These are phyloP conservation scores for Tricholoma terreum DNA, from an alignment of 768 basidiomycete genomes.

Conservation along the genomic window DNA sequence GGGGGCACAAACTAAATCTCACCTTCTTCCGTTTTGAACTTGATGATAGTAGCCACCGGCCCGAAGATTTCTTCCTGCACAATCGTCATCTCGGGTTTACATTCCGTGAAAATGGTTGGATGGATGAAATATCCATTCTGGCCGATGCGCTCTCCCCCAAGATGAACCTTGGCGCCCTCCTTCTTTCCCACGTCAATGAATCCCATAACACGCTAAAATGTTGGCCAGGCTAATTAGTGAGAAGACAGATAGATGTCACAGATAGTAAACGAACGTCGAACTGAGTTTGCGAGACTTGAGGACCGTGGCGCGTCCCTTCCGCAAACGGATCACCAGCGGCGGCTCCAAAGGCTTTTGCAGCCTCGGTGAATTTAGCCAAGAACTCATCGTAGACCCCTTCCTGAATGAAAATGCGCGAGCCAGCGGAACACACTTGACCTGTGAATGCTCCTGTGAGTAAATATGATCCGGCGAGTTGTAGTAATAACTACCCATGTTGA, in stretches of 20 bases:
- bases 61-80: conserved; percentile 66
- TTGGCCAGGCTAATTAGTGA: neutral
- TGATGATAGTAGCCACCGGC: conserved; percentile 63
- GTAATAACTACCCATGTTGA: neutral
- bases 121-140: conserved; percentile 46
- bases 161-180: conserved; percentile 56
- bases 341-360: conserved; percentile 41
- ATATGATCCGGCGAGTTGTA: neutral
- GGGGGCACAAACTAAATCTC: conserved; percentile 16
- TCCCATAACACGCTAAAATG: conserved; percentile 50
- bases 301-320: conserved; percentile 52
- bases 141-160: conserved; percentile 53
- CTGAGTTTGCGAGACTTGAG: conserved; percentile 59
- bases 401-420: neutral
- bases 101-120: conserved; percentile 68
- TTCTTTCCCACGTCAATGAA: conserved; percentile 69
- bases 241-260: neutral
- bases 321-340: conserved; percentile 58
- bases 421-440: neutral
- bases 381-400: conserved; percentile 70
- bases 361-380: conserved; percentile 41
- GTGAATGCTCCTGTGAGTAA: conserved; percentile 27
- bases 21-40: conserved; percentile 52
- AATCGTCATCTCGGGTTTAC: conserved; percentile 56
- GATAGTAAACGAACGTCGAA: conserved; percentile 43